Conservation (phyloP, 2,329 filamentous ascomycete species). For the Ophiostoma quercus region DNA sequence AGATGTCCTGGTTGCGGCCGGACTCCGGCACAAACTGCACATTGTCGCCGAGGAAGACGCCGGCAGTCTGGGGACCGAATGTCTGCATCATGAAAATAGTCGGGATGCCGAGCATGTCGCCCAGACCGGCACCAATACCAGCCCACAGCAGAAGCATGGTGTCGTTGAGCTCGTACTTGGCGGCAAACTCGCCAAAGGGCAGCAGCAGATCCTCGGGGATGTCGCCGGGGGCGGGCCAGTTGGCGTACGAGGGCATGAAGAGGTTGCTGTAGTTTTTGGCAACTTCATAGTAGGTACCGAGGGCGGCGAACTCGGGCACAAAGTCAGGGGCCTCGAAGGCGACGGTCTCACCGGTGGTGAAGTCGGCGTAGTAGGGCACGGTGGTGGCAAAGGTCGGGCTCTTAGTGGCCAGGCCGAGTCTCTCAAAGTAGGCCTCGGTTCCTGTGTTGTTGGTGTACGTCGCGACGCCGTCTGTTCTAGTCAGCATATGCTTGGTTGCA, state of each 20-base stretch:
- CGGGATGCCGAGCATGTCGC: constrained; percentile 40
- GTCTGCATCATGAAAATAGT: constrained; percentile 45
- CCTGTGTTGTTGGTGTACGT: constrained; percentile 37
- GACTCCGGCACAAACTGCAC: constrained; percentile 35
- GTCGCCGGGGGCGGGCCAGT: constrained; percentile 41
- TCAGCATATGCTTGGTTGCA: not conserved
- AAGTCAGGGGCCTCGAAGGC: constrained; percentile 29
- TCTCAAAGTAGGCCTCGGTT: constrained; percentile 41
- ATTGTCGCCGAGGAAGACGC: constrained; percentile 33
- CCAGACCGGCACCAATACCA: constrained; percentile 40
- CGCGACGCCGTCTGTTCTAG: constrained; percentile 33
- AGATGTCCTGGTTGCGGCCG: constrained; percentile 39
- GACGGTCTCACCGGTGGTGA: constrained; percentile 35
- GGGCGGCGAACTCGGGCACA: constrained; percentile 18
- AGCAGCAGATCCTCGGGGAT: constrained; percentile 45
- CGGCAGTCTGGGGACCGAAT: constrained; percentile 36
- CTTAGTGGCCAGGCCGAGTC: constrained; percentile 38
- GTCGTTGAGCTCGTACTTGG: constrained; percentile 40
- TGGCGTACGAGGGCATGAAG: constrained; percentile 35
- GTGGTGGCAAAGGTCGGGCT: constrained; percentile 28
- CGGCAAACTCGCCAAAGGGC: constrained; percentile 44
- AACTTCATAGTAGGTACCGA: constrained; percentile 27
- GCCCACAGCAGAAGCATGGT: constrained; percentile 36
- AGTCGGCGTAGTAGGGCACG: constrained; percentile 35
- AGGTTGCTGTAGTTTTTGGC: constrained; percentile 33